Evolutionary conservation across 2,329 filamentous ascomycete genomes (phyloP).

Genomic region (Didymella segeticola): DNA sequence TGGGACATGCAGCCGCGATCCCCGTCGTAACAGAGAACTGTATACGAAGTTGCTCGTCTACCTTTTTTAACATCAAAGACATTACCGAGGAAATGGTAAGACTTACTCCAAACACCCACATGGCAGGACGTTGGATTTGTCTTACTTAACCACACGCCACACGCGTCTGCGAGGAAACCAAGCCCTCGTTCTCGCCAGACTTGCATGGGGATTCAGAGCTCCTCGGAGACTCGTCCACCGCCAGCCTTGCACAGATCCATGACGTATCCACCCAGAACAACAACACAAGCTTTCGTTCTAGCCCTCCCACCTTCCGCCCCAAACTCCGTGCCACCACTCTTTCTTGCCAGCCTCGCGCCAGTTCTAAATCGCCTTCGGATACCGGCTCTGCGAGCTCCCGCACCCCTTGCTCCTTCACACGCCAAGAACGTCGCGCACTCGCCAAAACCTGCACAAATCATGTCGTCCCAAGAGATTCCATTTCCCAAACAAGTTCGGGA

Average conservation of each 20-base stretch:
- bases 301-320: background rate
- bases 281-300: conserved; percentile 1
- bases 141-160: too few relatives aligned
- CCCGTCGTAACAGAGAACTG: too few relatives aligned
- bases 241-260: background rate
- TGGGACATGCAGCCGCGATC: too few relatives aligned
- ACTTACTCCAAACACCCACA: too few relatives aligned
- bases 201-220: background rate
- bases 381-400: background rate
- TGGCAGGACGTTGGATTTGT: too few relatives aligned
- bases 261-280: background rate
- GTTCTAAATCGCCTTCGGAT: background rate
- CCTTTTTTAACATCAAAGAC: too few relatives aligned
- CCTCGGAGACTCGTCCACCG: background rate
- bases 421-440: too few relatives aligned
- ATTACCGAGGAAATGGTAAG: too few relatives aligned
- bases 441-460: background rate
- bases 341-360: background rate
- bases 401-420: background rate
- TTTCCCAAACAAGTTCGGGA: conserved; percentile 21
- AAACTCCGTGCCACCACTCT: too few relatives aligned
- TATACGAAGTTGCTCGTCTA: too few relatives aligned
- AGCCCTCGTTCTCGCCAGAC: background rate
- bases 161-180: too few relatives aligned
- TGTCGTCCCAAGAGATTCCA: too few relatives aligned